Base-by-base conservation (phyloP, 768 basidiomycete genomes). In the Tylopilus balloui region DNA sequence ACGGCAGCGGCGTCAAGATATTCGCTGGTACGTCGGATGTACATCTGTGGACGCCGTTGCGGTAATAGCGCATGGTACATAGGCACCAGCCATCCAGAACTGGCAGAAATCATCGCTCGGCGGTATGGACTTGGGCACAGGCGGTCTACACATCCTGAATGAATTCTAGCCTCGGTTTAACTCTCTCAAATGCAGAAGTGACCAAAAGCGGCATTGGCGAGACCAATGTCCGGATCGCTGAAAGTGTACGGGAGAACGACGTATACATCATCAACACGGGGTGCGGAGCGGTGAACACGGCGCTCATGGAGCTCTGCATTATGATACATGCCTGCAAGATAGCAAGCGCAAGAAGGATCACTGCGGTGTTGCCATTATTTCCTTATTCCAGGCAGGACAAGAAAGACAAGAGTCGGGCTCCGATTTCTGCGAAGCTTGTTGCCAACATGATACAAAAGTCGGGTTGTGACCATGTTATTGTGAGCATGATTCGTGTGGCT, bases 251-350 rank as follows among this genome's bases (percentile, higher is more conserved):
- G 53, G 94, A 98, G 71, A 90, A 92, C 68, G 96, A 98, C 67
- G 95, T 98, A 42, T 99, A 98, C 72, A 97, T 99, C 69, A 86
- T 99, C 74, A 96, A 93, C 71, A 91, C 92, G 32, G 88, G 91
- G 13, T 85, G 86, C 60, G 83, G 86, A 20, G 74, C 83, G 48
- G 81, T 97, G 59, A 97, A 97, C 65, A 93, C 91, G 23, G 78
- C 94, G 34, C 81, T 99, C 55, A 98, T 99, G 92, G 96, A 98
- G 69, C 80, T 93, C 39, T 92, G 94, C 67, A 98, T 98, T 63
- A 95, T 99, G 92, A 92, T 97, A 62, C 94, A 97, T 66, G 94
- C 96, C 10, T 96, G 95, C 83, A 95, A 94, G 73, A 98, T 97
- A 61, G 95, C 96, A n/a, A 95, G 92, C 56, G 94, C 96, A 40